These are phyloP conservation scores for Linnemannia hyalina DNA, from an alignment of 192 early-diverging fungal species.

Conservation along the genomic window DNA sequence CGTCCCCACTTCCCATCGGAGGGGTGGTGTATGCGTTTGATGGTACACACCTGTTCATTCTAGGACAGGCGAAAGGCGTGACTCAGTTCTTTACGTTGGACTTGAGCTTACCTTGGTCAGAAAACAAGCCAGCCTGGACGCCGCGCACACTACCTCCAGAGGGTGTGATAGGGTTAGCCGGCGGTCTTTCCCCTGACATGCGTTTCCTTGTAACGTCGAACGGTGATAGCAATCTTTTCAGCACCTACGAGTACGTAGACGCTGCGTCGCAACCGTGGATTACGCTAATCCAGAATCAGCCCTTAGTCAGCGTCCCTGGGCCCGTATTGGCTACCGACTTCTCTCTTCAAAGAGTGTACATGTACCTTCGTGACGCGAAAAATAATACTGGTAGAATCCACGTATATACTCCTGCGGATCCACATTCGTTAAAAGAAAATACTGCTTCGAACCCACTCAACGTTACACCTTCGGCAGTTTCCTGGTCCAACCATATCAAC, in stretches of 20 bases:
- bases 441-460: neutral
- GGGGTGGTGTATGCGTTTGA: slow-evolving; percentile 17
- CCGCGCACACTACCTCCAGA: neutral
- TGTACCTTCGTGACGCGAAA: neutral
- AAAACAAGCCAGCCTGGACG: neutral
- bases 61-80: neutral
- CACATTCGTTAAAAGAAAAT: neutral
- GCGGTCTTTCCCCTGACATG: neutral
- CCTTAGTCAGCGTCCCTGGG: neutral
- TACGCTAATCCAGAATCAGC: too few relatives aligned
- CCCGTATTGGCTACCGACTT: neutral
- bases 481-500: neutral
- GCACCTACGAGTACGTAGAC: too few relatives aligned
- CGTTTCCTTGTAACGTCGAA: neutral
- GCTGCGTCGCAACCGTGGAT: too few relatives aligned
- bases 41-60: slow-evolving; percentile 1
- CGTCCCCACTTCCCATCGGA: neutral
- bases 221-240: neutral
- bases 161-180: neutral
- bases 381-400: neutral
- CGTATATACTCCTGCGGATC: neutral
- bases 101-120: neutral
- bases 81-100: neutral
- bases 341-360: neutral
- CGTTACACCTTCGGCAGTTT: neutral